Evolutionary conservation across 176 grass and related monocot species (phyloP), one percentile per base, ranked within the genome.

Genomic region (Leersia perrieri): DNA sequence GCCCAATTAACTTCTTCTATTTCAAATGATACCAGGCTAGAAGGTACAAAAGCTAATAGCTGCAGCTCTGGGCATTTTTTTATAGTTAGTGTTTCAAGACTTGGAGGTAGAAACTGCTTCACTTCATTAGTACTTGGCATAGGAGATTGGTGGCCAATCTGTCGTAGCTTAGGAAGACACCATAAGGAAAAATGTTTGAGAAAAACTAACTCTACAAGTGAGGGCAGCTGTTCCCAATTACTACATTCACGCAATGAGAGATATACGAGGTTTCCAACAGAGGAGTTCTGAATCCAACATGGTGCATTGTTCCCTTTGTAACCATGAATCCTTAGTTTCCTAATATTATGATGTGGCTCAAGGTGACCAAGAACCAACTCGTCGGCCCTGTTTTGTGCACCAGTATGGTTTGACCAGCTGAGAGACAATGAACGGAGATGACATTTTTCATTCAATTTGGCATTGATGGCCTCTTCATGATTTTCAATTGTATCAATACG

Each of bases 391-490:
- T 14, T 32, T 65, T 33, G 27, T 1, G 29, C 14, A 1, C 22
- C 10, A 45, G 3, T 27, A 38, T 1, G 5, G 42, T 0, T 0
- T 0, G 41, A 79, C 76, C 76, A 79, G 1, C 4, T 7, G 0
- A 79, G 13, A 18, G 5, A 20, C 16, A 79, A 11, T 0, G 38
- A 32, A 0, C 1, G 8, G 38, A 78, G 75, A 6, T 33, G 0
- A 3, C 22, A 18, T 15, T 78, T 79, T 18, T 79, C 76, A 5
- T 79, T 53, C 76, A 79, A 53, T 22, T 27, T 68, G 41, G 63
- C 76, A 34, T 68, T 11, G 12, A 10, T 27, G 27, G 76, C 76
- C 66, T 66, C 76, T 66, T 66, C 76, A 1, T 23, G 13, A 11
- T 9, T 66, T 6, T 25, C 2, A 16, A 85, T 33, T 11, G 69